Evolutionary conservation across 2,329 filamentous ascomycete species (phyloP), one percentile per base, ranked within the genome.

Genomic region (Lachnellula subtilissima): DNA sequence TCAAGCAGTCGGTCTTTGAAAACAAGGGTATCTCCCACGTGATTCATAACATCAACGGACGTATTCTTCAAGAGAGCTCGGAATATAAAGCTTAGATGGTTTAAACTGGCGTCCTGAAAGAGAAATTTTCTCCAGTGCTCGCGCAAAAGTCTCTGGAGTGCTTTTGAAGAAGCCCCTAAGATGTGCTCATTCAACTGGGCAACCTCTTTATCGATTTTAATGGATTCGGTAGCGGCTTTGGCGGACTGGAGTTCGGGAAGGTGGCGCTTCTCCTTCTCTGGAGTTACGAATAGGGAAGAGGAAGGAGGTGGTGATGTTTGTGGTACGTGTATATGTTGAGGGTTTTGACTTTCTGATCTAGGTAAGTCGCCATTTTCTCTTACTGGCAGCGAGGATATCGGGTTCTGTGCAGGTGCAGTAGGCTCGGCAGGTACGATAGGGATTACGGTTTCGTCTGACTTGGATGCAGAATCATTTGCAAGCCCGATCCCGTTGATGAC

Each of bases 11-110:
- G 35, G 14, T 59, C 60, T 36, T 61, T 62, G 37, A 64, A 63
- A 2, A 62, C 25, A 17, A 48, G 47, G 5, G 58, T 55, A 25
- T 68, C 65, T 0, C 64, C 42, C 4, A 66, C 58, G 23, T 58
- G 59, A 2, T 64, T 55, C 2, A 68, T n/a, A 42, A 68, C 50
- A 25, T 40, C 25, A 36, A 46, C 4, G 19, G 23, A 15, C 42
- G 61, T 54, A 42, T 69, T 68, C 45, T 68, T 65, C 5, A 69
- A 48, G 9, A 63, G 60, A 23, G 64, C 64, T 17, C 65, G 58
- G 4, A 68, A 48, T 9, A 69, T 51, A 46, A 64, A 69, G 11
- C 61, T 55, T 9, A 68, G 50, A 52, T 69, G 65, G 4, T 57
- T 53, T 25, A 65, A 58, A 22, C 62, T 55, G 14, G 59, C 54